Evolutionary conservation across 371 early-diverging fungal species (phyloP).

Genomic region (Mucor saturninus): DNA sequence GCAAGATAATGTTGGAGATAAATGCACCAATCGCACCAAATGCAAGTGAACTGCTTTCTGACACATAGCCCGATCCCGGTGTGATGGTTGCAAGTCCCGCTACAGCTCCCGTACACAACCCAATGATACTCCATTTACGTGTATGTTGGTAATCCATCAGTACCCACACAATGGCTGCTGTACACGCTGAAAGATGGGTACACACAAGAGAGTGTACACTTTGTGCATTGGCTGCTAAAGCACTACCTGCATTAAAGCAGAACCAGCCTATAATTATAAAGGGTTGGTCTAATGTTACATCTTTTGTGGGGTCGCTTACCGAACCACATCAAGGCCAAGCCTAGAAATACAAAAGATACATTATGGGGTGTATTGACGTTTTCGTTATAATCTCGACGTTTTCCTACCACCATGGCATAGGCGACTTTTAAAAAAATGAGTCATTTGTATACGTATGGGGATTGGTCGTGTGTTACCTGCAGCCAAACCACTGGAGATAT

Average conservation of each 20-base stretch:
- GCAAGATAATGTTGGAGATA: constrained; percentile 67
- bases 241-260: constrained; percentile 51
- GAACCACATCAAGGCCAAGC: constrained; percentile 81
- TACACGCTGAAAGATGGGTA: constrained; percentile 74
- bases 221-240: constrained; percentile 72
- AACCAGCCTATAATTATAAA: no score
- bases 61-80: constrained; percentile 78
- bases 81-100: constrained; percentile 83
- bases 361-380: constrained; percentile 76
- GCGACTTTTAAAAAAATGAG: constrained; percentile 55
- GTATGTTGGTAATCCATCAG: constrained; percentile 67
- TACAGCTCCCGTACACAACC: constrained; percentile 85
- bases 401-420: constrained; percentile 77
- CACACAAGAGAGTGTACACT: constrained; percentile 73
- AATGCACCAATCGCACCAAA: constrained; percentile 69
- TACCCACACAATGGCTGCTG: constrained; percentile 76
- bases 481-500: constrained; percentile 81
- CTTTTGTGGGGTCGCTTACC: constrained; percentile 61
- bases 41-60: constrained; percentile 69
- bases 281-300: constrained; percentile 1
- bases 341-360: constrained; percentile 81
- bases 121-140: constrained; percentile 75
- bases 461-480: constrained; percentile 38
- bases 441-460: background rate
- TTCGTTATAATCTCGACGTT: constrained; percentile 67